Evolutionary conservation across 768 basidiomycete genomes (phyloP), one percentile per base, ranked within the genome.

Genomic region (Arthromyces matolae): DNA sequence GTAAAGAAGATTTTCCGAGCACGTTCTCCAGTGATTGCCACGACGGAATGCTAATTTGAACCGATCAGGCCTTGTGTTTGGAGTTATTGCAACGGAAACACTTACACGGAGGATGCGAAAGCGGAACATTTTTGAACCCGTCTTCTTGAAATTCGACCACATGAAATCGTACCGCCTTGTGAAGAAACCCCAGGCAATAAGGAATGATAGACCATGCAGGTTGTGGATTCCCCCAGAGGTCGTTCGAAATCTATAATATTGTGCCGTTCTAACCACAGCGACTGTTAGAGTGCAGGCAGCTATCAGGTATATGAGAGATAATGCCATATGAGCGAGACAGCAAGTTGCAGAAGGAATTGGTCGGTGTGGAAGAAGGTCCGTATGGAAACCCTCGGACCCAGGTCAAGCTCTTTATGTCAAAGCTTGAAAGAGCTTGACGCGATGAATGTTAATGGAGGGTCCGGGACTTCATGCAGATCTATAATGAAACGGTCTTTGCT

Each of bases 151-250:
- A 36, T 63, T 60, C 1, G 47, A 40, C 53, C 56, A 47, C 9
- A 68, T 42, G 36, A 66, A 67, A 41, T 69, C 64, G 34, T 62
- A 63, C 9, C 67, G 54, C 35, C 58, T 60, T 20, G 60, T 54
- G 45, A 69, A 69, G 54, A 69, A 69, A 3, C 59, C 44, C 64
- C 65, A 67, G 9, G 64, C 62, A 14, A 55, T 61, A 29, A 64
- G 25, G 8, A 65, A 50, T 1, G 64, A 60, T 23, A 64, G 46
- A 18, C 65, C 66, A 3, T 61, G 57, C 8, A 66, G 61, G 9
- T 59, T 49, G 13, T 49, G 27, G 2, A 57, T 47, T 4, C 50
- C 14, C 19, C 42, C 50, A 22, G 41, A 28, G 13, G 45, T 27
- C 22, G 6, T 27, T 8, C n/a, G n/a, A n/a, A n/a, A n/a, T n/a